Evolutionary conservation across 1,139 yeast species (phyloP), one percentile per base, ranked within the genome.

Genomic region (Suhomyces terraborum): DNA sequence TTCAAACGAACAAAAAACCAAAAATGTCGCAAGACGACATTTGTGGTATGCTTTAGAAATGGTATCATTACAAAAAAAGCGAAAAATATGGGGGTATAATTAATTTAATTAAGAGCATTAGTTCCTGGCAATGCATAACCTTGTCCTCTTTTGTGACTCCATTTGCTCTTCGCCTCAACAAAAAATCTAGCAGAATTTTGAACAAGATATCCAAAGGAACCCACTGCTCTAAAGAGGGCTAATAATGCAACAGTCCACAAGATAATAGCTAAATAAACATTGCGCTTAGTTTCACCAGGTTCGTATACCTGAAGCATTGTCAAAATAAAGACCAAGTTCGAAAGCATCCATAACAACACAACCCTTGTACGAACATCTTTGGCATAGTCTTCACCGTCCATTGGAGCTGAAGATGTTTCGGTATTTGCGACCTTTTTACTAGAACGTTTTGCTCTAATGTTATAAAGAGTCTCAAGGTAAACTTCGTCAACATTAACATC

Each of bases 281-380:
- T 93, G 13, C 55, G 54, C 16, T 55, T 59, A 17, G 81, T 74
- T 38, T 78, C 77, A 33, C 82, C 82, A 3, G 89, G 79, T 16
- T 74, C 67, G 57, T 83, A 89, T 12, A 88, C 84, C 62, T 91
- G 95, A 10, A 89, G 77, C 69, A 93, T 85, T 9, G 94, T 80
- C 89, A 91, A 82, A 28, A 88, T 83, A 52, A 93, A 73, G 18
- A 93, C 63, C 54, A 87, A 70, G 60, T 93, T 93, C 23, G 86
- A 70, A 40, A 89, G 71, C 77, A 93, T 77, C 98, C 98, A 93
- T 7, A 81, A 67, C 55, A 91, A 77, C n/a, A 93, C 98, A 34
- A 93, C 96, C 49, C 93, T 78, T 1, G 98, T 88, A 67, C 98
- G 80, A 22, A 93, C 88, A 61, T 89, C 96, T 58, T 95, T 82